Base-by-base conservation (phyloP, 2,329 filamentous ascomycete species). In the Aspergillus sojae region DNA sequence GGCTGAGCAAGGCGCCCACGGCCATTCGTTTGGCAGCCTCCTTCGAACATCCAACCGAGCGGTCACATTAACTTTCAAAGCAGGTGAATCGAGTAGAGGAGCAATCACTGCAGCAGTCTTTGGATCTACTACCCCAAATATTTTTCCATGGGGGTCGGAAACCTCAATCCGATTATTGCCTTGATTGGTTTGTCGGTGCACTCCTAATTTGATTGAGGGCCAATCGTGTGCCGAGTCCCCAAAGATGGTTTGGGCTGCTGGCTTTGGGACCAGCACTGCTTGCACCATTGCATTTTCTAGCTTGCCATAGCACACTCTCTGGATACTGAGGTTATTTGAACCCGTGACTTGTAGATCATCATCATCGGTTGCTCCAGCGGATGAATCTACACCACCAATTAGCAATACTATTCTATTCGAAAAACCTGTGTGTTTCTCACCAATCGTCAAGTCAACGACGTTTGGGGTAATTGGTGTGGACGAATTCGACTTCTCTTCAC, bases 291-390 rank as follows among this genome's bases (percentile, higher is more conserved):
- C 86, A 21, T 84, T 85, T 60, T 92, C 88, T 23, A 96, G 78
- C 78, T 91, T 90, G 48, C 93, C 93, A 72, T 91, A 93, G 78
- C 92, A 96, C 4, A 96, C 90, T 71, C 92, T 88, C 72, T 92
- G 87, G 23, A 88, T 84, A 54, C 82, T 85, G 34, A 87, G 83
- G 61, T 91, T 85, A 48, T 84, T 83, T 16, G 88, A 76, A 41
- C 88, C 80, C 23, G 82, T 75, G 60, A 78, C 73, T 72, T 80
- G 71, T 11, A 79, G 62, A 11, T 80, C 77, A 48, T 74, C 77
- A 30, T 79, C 77, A 26, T 79, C 76, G 54, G 70, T 72, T 14
- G 69, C 63, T 53, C 60, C 61, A 34, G 62, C 61, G 3, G 66
- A 57, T 19, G 65, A 53, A 48, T 74, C 70, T 73, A 58, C 53